Base-by-base conservation (phyloP, 106 monocot genomes). In the Dioscorea alata region DNA sequence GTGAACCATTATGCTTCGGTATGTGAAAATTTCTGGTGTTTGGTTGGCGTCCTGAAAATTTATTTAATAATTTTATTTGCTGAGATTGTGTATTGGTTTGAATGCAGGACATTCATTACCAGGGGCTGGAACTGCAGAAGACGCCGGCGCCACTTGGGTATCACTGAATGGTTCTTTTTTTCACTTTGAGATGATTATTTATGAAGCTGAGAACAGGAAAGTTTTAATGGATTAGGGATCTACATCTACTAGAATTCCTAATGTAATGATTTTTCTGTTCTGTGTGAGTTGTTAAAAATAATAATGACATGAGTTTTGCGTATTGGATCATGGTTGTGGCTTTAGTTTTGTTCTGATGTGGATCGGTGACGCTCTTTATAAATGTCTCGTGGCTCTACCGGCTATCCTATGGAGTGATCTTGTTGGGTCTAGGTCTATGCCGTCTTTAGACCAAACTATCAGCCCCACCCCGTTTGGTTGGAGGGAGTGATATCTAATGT, bases 1-100 rank as follows among this genome's bases (percentile, higher is more conserved):
- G 84, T 80, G 57, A 76, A 80, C 57, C 80, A 84, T 73, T 84
- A 73, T 22, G 80, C 84, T 12, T 79, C 80, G 33, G 83, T 79
- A 72, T 32, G 32, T 32, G 32, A 4, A 23, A 0, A 60, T 48
- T 16, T 16, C 23, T 12, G 16, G 8, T 17, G 23, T 12, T 60
- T 18, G 0, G 4, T 48, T 13, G 14, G 32, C 61, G 63, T 23
- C 23, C 31, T 60, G 6, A 54, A 48, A 13, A 52, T 61, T 33
- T 24, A 17, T 6, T 51, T 13, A 23, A 0, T 33, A 33, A 20
- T 12, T 49, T 42, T 23, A 28, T 57, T 24, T 13, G 12, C 4
- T 20, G 14, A 18, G 17, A 16, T 17, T 7, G 35, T 13, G 23
- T 50, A 0, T 23, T 25, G 23, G 25, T 15, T 63, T 21, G 25